Evolutionary conservation across 331 rosid genomes (phyloP), one percentile per base, ranked within the genome.

Genomic region (Pyracantha coccinea): DNA sequence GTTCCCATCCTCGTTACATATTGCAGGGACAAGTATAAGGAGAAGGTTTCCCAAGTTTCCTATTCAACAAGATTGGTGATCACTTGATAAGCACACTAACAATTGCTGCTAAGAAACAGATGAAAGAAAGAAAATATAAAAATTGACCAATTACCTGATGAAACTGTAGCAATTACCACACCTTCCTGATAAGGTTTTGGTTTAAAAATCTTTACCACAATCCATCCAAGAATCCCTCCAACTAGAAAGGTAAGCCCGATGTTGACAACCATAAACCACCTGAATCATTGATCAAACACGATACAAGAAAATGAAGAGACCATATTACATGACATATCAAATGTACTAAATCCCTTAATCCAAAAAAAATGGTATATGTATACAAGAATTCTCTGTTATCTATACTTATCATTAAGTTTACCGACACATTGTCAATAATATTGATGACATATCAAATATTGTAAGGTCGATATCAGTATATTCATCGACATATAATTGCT

Each of bases 201-300:
- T 81, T 73, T 90, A 23, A 90, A 57, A 54, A 88, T 57, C 78
- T 92, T 95, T 4, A 89, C 96, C 61, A 89, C 75, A 16, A 92
- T 68, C 97, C 97, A 92, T 65, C 97, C 99, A 12, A 89, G 72
- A 57, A 89, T 77, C 31, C 96, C 91, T 81, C 99, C 99, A 35
- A 92, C 35, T 24, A 87, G n/a, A 85, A 92, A 95, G 64, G 97
- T 92, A 44, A 95, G 85, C n/a, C 73, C 97, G 72, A 87, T 83
- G 21, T 95, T 92, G 16, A 90, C 75, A 0, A 97, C 89, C 99
- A 94, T 94, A 78, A 88, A 94, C 99, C 99, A 94, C 99, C 99
- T 91, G 82, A 71, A 74, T 52, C 47, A 41, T 38, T 10, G 45
- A 38, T 38, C 45, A 38, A 38, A 38, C 45, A 38, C 45, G 14